Evolutionary conservation across 768 basidiomycete species (phyloP).

Genomic region (Erythrobasidium yunnanense): DNA sequence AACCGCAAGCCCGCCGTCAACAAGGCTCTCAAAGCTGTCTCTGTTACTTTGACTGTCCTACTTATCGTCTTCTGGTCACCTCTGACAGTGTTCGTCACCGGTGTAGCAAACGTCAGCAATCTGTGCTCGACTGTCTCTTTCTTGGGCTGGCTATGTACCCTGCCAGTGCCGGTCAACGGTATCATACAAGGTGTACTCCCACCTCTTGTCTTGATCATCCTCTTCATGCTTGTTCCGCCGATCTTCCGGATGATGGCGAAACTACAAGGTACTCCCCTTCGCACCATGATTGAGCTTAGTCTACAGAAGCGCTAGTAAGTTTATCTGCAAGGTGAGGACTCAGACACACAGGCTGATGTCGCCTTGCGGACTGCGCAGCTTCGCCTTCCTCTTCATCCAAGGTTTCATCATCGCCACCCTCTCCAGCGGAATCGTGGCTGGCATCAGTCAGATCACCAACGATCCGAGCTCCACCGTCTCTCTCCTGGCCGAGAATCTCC

Average conservation of each 20-base stretch:
- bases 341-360: no score
- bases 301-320: conserved; percentile 84
- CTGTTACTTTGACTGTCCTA: conserved; percentile 57
- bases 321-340: no score
- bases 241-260: conserved; percentile 52
- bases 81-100: conserved; percentile 24
- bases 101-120: conserved; percentile 62
- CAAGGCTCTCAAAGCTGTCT: conserved; percentile 55
- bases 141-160: conserved; percentile 71
- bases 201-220: conserved; percentile 72
- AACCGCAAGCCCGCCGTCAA: conserved; percentile 78
- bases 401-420: conserved; percentile 61
- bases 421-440: conserved; percentile 65
- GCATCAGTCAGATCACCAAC: conserved; percentile 49
- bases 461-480: conserved; percentile 61
- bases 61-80: conserved; percentile 57
- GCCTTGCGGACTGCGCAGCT: no score
- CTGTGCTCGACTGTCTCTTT: conserved; percentile 57
- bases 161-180: conserved; percentile 50
- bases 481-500: conserved; percentile 66
- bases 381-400: conserved; percentile 82
- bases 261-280: conserved; percentile 85
- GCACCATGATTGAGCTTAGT: conserved; percentile 70
- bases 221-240: conserved; percentile 82
- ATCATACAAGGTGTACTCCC: conserved; percentile 84